Evolutionary conservation across 2,329 filamentous ascomycete genomes (phyloP), one percentile per base, ranked within the genome.

Genomic region (Ascochyta clinopodiicola): DNA sequence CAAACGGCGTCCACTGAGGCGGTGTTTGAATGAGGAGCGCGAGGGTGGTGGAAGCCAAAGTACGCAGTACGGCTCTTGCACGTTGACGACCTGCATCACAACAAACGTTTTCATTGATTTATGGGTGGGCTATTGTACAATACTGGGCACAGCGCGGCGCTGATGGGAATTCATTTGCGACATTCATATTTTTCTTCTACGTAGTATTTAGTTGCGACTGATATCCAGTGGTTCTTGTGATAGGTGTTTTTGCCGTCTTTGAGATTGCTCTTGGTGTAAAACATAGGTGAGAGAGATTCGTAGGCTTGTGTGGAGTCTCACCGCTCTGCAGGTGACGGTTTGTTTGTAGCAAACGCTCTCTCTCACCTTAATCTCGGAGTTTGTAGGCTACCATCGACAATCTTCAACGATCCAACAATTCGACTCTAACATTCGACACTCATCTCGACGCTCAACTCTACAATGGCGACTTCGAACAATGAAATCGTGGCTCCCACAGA

Each of bases 61-160:
- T 50, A 56, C 52, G 52, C 47, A 45, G 36, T 45, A 50, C 45
- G 42, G 46, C 52, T 36, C 3, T 13, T 38, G 36, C 21, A 39
- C 6, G 17, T 22, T 32, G 15, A 29, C 21, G 32, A 15, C 4
- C 29, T 13, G 27, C 9, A 31, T 15, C 12, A 17, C 17, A 35
- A 39, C 15, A 19, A 25, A 12, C 10, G 2, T 39, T 29, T 27
- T 43, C 13, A 13, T 38, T 44, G 32, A 13, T 52, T 43, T 17
- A 19, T 17, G 25, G 38, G 13, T 22, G 39, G 39, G 10, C 9
- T 1, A 9, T 29, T 55, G 45, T 40, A 37, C 38, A 36, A 27
- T 56, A 22, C 13, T 25, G 17, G 34, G 15, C 35, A 42, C 36
- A 56, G 52, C 52, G 52, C 13, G 52, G 52, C 52, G 52, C 46